These are phyloP conservation scores for Albifimbria verrucaria DNA, from an alignment of 2,329 filamentous ascomycete species.

Conservation along the genomic window DNA sequence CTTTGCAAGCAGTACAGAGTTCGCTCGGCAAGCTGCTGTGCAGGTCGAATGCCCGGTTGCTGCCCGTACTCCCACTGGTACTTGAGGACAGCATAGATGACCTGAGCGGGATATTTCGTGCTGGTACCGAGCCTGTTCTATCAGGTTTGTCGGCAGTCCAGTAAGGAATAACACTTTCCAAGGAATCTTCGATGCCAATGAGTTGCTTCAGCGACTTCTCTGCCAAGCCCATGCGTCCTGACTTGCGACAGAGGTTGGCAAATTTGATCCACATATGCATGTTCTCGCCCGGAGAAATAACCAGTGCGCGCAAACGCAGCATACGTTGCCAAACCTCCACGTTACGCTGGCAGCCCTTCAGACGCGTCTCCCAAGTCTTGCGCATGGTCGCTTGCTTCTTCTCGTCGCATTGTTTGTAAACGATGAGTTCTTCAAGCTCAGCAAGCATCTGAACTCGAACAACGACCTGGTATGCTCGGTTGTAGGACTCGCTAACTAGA, in stretches of 20 bases:
- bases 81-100: constrained; percentile 95
- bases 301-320: constrained; percentile 88
- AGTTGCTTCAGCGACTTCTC: constrained; percentile 92
- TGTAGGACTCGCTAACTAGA: constrained; percentile 96
- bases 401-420: constrained; percentile 91
- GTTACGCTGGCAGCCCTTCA: constrained; percentile 93
- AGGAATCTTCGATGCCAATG: constrained; percentile 66
- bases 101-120: constrained; percentile 64
- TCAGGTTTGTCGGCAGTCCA: constrained; percentile 42
- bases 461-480: constrained; percentile 94
- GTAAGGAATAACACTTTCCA: constrained; percentile 59
- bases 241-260: constrained; percentile 95
- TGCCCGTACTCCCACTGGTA: constrained; percentile 91
- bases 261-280: constrained; percentile 99
- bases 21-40: constrained; percentile 34
- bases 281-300: constrained; percentile 88
- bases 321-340: constrained; percentile 98
- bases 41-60: constrained; percentile 30
- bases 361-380: constrained; percentile 89
- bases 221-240: constrained; percentile 86
- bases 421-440: constrained; percentile 95
- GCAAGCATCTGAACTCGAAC: constrained; percentile 99
- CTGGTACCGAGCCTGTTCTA: constrained; percentile 12
- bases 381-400: constrained; percentile 90
- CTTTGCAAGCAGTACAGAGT: constrained; percentile 56